A percentile compares a stretch with the other conserved stretches of the same genome.
These are phyloP conservation scores for Chloroidium sp. DNA, from an alignment of 163 green algal genomes.

Conservation along the genomic window DNA sequence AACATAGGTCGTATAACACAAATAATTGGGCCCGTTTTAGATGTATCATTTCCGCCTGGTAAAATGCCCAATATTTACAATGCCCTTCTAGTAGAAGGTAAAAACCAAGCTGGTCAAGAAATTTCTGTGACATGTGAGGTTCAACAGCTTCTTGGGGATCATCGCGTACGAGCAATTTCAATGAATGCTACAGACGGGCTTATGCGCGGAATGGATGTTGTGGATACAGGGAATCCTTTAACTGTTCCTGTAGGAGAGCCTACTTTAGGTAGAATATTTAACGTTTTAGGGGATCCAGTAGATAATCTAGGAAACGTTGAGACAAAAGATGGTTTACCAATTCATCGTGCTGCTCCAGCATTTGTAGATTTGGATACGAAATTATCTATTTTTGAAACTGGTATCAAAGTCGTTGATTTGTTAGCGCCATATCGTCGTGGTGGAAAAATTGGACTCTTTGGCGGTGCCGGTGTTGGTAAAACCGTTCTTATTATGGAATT, in stretches of 20 bases:
- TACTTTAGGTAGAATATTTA: conserved; percentile 29
- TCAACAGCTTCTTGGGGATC: conserved; percentile 25
- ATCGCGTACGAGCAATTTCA: conserved; percentile 22
- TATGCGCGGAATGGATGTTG: conserved; percentile 28
- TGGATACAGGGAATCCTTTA: conserved; percentile 20
- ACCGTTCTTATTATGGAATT: too few species aligned
- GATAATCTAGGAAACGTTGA: conserved; percentile 19
- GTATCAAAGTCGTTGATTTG: not conserved
- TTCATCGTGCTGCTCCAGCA: conserved; percentile 20
- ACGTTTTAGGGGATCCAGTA: conserved; percentile 22
- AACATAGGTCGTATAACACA: conserved; percentile 33
- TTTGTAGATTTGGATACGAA: conserved; percentile 24
- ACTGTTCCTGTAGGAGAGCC: conserved; percentile 23
- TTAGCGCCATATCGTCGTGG: too few species aligned
- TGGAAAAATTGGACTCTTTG: too few species aligned
- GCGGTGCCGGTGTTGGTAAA: too few species aligned
- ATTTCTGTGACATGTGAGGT: conserved; percentile 29
- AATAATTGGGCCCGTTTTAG: conserved; percentile 35
- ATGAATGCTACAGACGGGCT: conserved; percentile 25
- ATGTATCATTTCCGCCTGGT: conserved; percentile 23
- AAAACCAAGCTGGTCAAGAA: conserved; percentile 31
- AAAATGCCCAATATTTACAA: conserved; percentile 36
- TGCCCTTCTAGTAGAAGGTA: conserved; percentile 22
- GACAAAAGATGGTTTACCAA: conserved; percentile 17
- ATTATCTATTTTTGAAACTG: conserved; percentile 19